Percentiles rank a stretch among this genome's conserved stretches.
Evolutionary conservation across 331 rosid species (phyloP).

Genomic region (Acacia pycnantha): DNA sequence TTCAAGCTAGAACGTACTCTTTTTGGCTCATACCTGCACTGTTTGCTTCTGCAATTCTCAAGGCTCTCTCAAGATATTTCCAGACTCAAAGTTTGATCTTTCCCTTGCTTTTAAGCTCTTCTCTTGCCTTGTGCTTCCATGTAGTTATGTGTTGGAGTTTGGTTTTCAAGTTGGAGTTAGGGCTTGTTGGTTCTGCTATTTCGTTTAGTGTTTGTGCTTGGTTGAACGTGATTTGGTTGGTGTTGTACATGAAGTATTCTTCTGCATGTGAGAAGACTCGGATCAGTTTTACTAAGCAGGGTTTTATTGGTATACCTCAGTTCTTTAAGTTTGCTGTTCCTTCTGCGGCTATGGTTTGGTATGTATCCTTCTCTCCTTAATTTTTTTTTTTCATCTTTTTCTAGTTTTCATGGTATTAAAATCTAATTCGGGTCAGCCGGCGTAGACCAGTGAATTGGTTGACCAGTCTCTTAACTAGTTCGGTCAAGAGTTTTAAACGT

Average conservation of each 20-base stretch:
- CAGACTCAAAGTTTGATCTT: slow-evolving; percentile 50
- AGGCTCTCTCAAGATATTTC: slow-evolving; percentile 48
- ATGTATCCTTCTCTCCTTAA: no score
- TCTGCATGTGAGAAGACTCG: slow-evolving; percentile 42
- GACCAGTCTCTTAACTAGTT: no score
- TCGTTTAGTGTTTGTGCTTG: slow-evolving; percentile 43
- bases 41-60: slow-evolving; percentile 53
- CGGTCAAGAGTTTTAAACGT: no score
- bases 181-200: slow-evolving; percentile 48
- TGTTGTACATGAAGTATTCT: slow-evolving; percentile 33
- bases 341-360: no score
- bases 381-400: no score
- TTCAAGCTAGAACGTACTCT: slow-evolving; percentile 40
- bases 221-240: slow-evolving; percentile 43
- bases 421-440: no score
- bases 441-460: no score
- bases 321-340: no score
- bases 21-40: slow-evolving; percentile 56
- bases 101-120: slow-evolving; percentile 48
- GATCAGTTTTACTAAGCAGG: slow-evolving; percentile 26
- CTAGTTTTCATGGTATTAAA: no score
- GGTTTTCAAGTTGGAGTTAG: slow-evolving; percentile 38
- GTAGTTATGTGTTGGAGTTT: slow-evolving; percentile 37
- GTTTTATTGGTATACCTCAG: slow-evolving; percentile 26
- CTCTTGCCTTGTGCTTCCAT: slow-evolving; percentile 36